Percentiles rank a stretch among this genome's conserved stretches.
Conservation (phyloP, 805 yeast species). For the Yamadazyma sp. region DNA sequence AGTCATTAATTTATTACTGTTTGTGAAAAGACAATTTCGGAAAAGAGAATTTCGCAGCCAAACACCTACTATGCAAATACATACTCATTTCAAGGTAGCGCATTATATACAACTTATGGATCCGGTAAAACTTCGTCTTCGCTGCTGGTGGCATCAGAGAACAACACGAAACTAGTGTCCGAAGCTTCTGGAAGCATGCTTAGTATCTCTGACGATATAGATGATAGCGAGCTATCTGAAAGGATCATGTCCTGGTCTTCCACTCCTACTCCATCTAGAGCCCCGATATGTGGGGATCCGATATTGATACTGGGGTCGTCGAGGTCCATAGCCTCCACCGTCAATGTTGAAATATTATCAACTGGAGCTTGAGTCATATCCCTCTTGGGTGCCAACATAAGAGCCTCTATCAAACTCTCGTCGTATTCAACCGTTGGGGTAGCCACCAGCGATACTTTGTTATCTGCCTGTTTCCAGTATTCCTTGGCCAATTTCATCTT, state of each 20-base stretch:
- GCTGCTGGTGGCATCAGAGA: conserved; percentile 1
- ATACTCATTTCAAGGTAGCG: neutral
- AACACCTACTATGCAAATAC: neutral
- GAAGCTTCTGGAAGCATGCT: conserved; percentile 6
- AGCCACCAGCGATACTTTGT: too few species aligned
- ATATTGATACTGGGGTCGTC: conserved; percentile 1
- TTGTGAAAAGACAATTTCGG: too few species aligned
- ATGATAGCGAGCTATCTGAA: conserved; percentile 8
- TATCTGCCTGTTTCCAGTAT: neutral
- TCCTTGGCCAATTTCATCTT: conserved; percentile 3
- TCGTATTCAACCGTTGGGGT: conserved; percentile 9
- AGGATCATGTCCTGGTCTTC: neutral
- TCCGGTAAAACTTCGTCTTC: neutral
- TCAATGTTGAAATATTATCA: neutral
- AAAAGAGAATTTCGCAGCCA: conserved; percentile 5
- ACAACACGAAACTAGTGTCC: conserved; percentile 5
- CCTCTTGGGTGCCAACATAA: conserved; percentile 6
- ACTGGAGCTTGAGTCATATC: neutral
- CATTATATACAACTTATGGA: neutral
- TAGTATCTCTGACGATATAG: conserved; percentile 6
- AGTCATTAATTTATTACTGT: too few species aligned
- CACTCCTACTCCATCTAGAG: neutral
- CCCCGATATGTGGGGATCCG: neutral
- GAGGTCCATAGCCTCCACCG: neutral
- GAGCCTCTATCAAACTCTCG: conserved; percentile 4